These are phyloP conservation scores for Trichoderma breve DNA, from an alignment of 2,329 filamentous ascomycete species.

Conservation along the genomic window DNA sequence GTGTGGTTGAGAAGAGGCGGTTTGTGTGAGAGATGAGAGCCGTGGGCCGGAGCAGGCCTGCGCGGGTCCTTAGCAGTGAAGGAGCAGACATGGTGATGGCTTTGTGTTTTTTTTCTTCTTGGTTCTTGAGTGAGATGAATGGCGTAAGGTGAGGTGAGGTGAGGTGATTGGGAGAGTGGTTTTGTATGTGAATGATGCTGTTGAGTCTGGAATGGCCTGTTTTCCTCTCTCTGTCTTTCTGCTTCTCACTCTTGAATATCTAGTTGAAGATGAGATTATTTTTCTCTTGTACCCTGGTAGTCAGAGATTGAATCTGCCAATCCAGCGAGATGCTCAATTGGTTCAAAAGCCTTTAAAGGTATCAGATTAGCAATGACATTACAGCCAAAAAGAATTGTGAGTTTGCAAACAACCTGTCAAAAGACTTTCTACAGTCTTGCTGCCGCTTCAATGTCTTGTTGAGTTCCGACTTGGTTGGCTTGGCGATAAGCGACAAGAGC, in stretches of 20 bases:
- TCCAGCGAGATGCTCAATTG: not conserved
- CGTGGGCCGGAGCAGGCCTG: conserved; percentile 26
- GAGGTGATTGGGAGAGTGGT: not conserved
- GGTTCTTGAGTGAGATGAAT: not conserved
- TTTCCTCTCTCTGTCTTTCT: not conserved
- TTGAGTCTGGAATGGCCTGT: not conserved
- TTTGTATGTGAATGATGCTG: not conserved
- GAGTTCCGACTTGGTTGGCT: not conserved
- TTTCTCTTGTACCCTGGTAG: not conserved
- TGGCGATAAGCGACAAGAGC: conserved; percentile 25
- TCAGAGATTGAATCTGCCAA: not conserved
- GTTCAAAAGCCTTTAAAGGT: not conserved
- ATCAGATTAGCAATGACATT: not conserved
- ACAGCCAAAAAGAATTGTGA: not conserved
- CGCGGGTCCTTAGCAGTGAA: conserved; percentile 32
- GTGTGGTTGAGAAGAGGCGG: conserved; percentile 31
- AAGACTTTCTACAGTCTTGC: not conserved
- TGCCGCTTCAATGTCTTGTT: not conserved
- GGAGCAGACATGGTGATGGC: conserved; percentile 26
- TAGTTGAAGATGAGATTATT: not conserved
- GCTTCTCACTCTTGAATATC: not conserved
- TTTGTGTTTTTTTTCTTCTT: not conserved
- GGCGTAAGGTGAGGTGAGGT: not conserved
- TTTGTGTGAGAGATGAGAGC: conserved; percentile 23
- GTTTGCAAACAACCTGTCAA: not conserved